phyloP scores from a whole-genome alignment of 768 basidiomycete species.

The Amanita rubescens region DNA sequence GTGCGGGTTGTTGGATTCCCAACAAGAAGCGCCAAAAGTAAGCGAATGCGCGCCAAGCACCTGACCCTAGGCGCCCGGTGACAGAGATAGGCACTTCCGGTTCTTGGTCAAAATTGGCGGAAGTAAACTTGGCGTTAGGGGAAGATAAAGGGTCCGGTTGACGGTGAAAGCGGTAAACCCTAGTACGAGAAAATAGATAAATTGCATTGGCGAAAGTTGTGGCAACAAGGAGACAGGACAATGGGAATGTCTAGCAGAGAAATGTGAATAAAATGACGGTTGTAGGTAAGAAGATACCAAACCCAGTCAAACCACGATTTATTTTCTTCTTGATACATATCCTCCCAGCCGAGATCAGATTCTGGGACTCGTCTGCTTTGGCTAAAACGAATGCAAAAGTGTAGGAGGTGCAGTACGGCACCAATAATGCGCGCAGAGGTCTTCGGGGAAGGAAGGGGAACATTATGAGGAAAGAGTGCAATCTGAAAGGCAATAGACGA shows the following conservation, averaged over 20 bases:
- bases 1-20: constrained; percentile 44
- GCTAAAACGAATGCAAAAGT: constrained; percentile 57
- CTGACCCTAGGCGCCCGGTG: constrained; percentile 31
- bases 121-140: constrained; percentile 60
- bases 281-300: constrained; percentile 17
- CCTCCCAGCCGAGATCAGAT: constrained; percentile 72
- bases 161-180: constrained; percentile 60
- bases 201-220: constrained; percentile 52
- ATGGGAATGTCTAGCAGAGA: constrained; percentile 50
- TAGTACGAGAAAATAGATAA: constrained; percentile 64
- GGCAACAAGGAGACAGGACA: constrained; percentile 47
- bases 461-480: constrained; percentile 75
- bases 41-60: constrained; percentile 46
- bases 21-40: constrained; percentile 62
- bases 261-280: constrained; percentile 3
- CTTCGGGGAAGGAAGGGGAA: constrained; percentile 62
- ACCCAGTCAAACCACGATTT: constrained; percentile 81
- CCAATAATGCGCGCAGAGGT: constrained; percentile 64
- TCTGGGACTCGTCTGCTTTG: constrained; percentile 50
- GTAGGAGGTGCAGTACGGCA: constrained; percentile 55
- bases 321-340: constrained; percentile 62
- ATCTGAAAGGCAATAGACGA: constrained; percentile 71
- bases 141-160: constrained; percentile 61
- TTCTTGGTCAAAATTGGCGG: constrained; percentile 41
- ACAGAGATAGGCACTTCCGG: constrained; percentile 39